Evolutionary conservation across 192 early-diverging fungal genomes (phyloP).

Genomic region (Gamsiella multidivaricata): DNA sequence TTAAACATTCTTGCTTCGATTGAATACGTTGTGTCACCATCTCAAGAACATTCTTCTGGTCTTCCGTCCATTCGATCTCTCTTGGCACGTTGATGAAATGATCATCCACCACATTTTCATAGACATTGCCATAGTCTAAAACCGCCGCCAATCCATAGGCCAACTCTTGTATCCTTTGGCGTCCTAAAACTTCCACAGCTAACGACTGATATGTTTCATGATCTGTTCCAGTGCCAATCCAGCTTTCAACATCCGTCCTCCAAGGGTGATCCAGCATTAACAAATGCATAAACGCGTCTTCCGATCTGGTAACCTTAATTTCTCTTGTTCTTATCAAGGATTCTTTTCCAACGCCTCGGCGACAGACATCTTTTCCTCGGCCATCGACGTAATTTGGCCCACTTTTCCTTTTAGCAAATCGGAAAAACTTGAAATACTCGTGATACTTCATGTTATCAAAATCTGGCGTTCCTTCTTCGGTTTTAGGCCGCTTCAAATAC

Average conservation of each 20-base stretch:
- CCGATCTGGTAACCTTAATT: constrained; percentile 1
- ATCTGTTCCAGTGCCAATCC: constrained; percentile 16
- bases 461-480: not conserved
- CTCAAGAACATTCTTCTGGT: constrained; percentile 17
- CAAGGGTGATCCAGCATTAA: constrained; percentile 23
- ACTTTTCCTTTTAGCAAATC: constrained; percentile 8
- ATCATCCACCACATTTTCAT: not conserved
- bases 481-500: constrained; percentile 12
- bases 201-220: constrained; percentile 16
- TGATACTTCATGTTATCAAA: constrained; percentile 17
- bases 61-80: constrained; percentile 10
- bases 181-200: constrained; percentile 8
- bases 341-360: not conserved
- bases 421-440: constrained; percentile 11
- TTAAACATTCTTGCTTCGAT: not conserved
- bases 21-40: not conserved
- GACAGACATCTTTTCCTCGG: not conserved
- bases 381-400: not conserved
- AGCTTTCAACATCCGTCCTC: constrained; percentile 7
- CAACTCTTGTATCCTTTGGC: constrained; percentile 5
- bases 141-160: constrained; percentile 17
- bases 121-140: constrained; percentile 4
- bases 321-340: constrained; percentile 17
- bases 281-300: constrained; percentile 25
- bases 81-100: not conserved